Base-by-base conservation (phyloP, 441 rosid species). In the Cnidoscolus chayamansa region DNA sequence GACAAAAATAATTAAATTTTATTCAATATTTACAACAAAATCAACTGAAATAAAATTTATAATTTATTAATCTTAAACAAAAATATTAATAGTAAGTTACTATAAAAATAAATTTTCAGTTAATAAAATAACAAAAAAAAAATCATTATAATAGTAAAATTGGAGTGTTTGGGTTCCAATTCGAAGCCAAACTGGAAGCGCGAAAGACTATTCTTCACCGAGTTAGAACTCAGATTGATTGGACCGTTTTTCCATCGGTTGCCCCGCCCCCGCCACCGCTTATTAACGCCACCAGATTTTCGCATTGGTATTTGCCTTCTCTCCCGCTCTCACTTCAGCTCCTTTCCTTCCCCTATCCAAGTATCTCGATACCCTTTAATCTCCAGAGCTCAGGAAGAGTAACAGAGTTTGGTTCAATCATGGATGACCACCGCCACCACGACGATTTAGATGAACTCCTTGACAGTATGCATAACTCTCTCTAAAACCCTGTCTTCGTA, bases 371-470 rank as follows among this genome's bases (percentile, higher is more conserved):
- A 6, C 45, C 25, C 20, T 64, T 9, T 40, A 40, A 0, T 67
- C 40, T 65, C 30, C 35, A 3, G 9, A 48, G 5, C 10, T 17
- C 6, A 32, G 31, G 43, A 12, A 58, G 15, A 15, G 35, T n/a
- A 15, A 67, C 6, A 61, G 56, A 54, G 45, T 51, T 10, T 30
- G 20, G 13, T 63, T 31, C 75, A 73, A 63, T 64, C 76, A 87
- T 88, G 91, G 95, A 89, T 16, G 82, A 80, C 72, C 58, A 40
- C 45, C 58, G 6, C 45, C 45, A 80, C 60, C 70, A 86, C 57
- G 97, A 94, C 76, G 97, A 94, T 81, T 87, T 94, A 76, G 98
- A 94, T 79, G 86, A 88, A 74, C 96, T 94, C 78, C 98, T 94
- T 31, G 98, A 94, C 69, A 90, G 98, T 94, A 83, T 75, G 76